Percentiles rank a stretch among this genome's conserved stretches.
Conservation (phyloP, 148 eudicot genomes). For the Rheum nobile region DNA sequence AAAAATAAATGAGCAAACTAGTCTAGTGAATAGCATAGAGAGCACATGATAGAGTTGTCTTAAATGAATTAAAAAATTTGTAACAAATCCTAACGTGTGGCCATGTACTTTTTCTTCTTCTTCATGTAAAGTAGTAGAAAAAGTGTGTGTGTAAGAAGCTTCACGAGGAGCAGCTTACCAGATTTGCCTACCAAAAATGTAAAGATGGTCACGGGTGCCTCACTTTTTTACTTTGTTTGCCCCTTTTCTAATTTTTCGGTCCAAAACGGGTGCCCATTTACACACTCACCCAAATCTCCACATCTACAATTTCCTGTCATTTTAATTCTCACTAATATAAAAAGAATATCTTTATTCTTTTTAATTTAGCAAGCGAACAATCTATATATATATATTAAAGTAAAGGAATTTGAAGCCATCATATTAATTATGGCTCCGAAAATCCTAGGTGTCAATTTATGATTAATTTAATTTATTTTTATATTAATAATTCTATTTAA, state of each 20-base stretch:
- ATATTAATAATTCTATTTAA: no score
- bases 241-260: neutral
- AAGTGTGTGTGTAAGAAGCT: neutral
- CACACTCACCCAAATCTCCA: neutral
- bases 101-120: neutral
- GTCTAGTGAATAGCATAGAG: no score
- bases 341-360: neutral
- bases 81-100: neutral
- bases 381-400: no score
- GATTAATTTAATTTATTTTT: no score
- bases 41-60: no score
- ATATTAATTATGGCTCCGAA: no score
- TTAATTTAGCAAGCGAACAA: neutral
- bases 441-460: no score
- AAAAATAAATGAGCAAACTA: no score
- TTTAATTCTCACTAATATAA: neutral
- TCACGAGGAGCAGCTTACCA: neutral
- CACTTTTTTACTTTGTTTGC: neutral
- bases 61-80: neutral
- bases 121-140: neutral
- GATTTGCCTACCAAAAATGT: neutral
- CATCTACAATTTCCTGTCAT: neutral
- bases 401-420: no score
- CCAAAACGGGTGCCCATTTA: slow-evolving; percentile 4
- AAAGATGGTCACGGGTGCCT: neutral